A percentile compares a stretch with the other conserved stretches of the same genome.
phyloP scores from a whole-genome alignment of 2,329 filamentous ascomycete genomes.

The Hypoxylon sp. region DNA sequence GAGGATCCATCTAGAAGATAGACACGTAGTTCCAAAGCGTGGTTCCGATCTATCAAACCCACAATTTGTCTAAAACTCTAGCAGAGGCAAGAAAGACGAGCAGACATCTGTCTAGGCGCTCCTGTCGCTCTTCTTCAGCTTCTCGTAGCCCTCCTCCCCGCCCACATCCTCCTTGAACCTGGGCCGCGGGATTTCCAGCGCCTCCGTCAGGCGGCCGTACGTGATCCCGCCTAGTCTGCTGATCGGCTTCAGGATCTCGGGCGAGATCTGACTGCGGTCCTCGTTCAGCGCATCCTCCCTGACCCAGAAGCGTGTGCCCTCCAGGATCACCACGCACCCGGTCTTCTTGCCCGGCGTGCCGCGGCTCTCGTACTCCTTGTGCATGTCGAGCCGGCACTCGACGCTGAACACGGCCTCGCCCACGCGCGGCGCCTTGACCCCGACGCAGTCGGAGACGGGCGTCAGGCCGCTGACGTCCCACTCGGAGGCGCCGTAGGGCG shows the following conservation, averaged over 20 bases:
- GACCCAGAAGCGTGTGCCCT: constrained; percentile 90
- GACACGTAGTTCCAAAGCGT: neutral
- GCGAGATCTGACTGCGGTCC: constrained; percentile 78
- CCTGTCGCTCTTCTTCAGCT: constrained; percentile 60
- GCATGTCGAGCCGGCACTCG: constrained; percentile 81
- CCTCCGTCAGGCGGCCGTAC: constrained; percentile 78
- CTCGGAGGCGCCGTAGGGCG: constrained; percentile 80
- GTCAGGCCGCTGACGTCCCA: constrained; percentile 84
- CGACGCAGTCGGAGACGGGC: constrained; percentile 70
- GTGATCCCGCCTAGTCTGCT: constrained; percentile 86
- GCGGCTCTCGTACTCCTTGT: constrained; percentile 84
- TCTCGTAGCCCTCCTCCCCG: constrained; percentile 66
- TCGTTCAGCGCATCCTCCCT: constrained; percentile 88
- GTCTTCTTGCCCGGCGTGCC: constrained; percentile 78
- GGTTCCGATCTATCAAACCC: neutral
- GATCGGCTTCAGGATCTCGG: constrained; percentile 80
- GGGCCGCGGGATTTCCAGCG: constrained; percentile 76
- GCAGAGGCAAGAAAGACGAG: neutral
- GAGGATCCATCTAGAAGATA: neutral
- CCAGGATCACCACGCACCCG: constrained; percentile 79
- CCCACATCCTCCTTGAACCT: constrained; percentile 65
- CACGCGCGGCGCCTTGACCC: constrained; percentile 78
- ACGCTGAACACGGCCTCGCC: constrained; percentile 85
- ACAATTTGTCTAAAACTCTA: neutral
- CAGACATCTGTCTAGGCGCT: neutral